Base-by-base conservation (phyloP, 345 rosid genomes). In the Citrus cavaleriei region DNA sequence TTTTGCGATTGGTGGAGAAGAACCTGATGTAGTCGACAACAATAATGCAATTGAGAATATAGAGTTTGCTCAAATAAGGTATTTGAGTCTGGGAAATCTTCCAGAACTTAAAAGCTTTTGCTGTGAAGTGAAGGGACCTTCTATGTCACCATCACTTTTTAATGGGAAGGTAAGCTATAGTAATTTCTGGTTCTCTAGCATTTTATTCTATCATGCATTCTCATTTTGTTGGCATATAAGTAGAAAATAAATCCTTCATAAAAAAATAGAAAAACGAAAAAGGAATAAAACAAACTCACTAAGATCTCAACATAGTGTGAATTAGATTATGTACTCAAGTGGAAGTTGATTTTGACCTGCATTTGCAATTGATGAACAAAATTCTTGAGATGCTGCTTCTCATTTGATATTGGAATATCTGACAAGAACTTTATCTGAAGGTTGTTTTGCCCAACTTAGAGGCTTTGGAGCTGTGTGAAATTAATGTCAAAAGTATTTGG, bases 401-500 rank as follows among this genome's bases (percentile, higher is more conserved):
- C 46, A 40, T 40, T 8, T 40, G 46, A 40, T 40, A 40, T 40
- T 40, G 12, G 12, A 40, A 40, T 40, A 40, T 40, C 46, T 40
- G 49, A 40, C 55, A 38, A 40, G 19, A 65, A 18, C 18, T 28
- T 34, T 71, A 10, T 71, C 1, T 61, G 14, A 70, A 80, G 86
- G 83, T 80, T 35, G 69, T 9, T 6, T 61, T 80, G 32, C 86
- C 86, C 19, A 76, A 71, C n/a, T 57, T 80, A 73, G 57, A 73
- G 77, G 21, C 37, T 7, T 5, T 83, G 76, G 4, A 18, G 1
- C 40, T 83, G 3, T 0, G 0, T 62, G 34, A 8, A 30, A 61
- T 74, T 54, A n/a, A 32, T 24, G 24, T 79, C 13, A 27, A 75
- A 64, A 68, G 0, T 6, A 38, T 62, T 10, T 83, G 81, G 78